Conservation (phyloP, 1,284 basidiomycete genomes). For the Malassezia cuniculi region DNA sequence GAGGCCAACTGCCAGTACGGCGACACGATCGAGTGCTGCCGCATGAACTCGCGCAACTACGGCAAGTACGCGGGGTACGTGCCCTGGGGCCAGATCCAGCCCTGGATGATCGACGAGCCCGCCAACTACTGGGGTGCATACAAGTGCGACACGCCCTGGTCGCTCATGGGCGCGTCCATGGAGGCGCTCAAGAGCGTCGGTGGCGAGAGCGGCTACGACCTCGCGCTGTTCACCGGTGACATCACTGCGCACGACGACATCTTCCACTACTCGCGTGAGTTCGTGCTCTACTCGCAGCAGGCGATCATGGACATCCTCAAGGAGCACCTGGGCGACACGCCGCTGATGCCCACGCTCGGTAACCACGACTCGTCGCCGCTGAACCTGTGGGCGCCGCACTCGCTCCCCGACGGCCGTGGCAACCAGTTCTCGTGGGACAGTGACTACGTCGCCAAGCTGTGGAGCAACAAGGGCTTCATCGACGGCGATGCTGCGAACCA, state of each 20-base stretch:
- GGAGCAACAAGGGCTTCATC: conserved; percentile 55
- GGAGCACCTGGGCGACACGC: conserved; percentile 24
- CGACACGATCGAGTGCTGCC: conserved; percentile 54
- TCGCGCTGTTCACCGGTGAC: conserved; percentile 63
- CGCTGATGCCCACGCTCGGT: conserved; percentile 37
- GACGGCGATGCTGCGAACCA: conserved; percentile 52
- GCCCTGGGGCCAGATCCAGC: conserved; percentile 37
- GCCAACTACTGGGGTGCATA: conserved; percentile 39
- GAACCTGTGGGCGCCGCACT: conserved; percentile 24
- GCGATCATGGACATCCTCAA: conserved; percentile 33
- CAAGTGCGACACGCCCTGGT: conserved; percentile 58
- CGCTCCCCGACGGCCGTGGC: conserved; percentile 24
- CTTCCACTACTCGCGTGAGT: conserved; percentile 34
- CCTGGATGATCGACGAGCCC: conserved; percentile 20
- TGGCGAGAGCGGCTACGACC: conserved; percentile 54
- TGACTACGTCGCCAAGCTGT: conserved; percentile 23
- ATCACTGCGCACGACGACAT: conserved; percentile 51
- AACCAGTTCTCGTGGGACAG: conserved; percentile 38
- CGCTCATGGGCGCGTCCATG: conserved; percentile 55
- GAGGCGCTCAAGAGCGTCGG: conserved; percentile 57
- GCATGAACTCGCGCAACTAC: conserved; percentile 52
- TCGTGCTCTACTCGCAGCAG: conserved; percentile 39
- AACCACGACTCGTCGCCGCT: conserved; percentile 40
- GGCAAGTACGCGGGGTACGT: conserved; percentile 37
- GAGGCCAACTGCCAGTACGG: conserved; percentile 62